Percentiles rank a stretch among this genome's conserved stretches.
These are phyloP conservation scores for Vaccinium corymbosum DNA, from an alignment of 148 eudicot species.

Conservation along the genomic window DNA sequence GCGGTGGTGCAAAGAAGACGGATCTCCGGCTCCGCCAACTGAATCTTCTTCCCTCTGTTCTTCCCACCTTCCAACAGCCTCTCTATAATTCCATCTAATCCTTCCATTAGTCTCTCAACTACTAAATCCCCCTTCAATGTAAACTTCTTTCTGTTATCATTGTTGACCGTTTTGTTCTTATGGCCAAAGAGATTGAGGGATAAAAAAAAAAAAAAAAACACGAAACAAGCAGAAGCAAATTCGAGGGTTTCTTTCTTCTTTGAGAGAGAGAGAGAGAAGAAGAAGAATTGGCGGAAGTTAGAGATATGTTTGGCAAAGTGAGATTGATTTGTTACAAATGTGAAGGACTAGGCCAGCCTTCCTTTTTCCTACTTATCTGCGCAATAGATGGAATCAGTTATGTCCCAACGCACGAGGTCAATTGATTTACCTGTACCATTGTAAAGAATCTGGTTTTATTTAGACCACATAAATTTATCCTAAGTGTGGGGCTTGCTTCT, in stretches of 20 bases:
- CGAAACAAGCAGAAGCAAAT: background rate
- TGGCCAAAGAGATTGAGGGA: background rate
- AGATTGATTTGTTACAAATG: background rate
- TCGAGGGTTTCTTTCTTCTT: background rate
- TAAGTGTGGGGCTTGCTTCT: no score
- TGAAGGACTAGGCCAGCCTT: background rate
- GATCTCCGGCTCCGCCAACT: background rate
- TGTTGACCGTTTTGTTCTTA: background rate
- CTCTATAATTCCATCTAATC: constrained; percentile 3
- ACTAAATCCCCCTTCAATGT: background rate
- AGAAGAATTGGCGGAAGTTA: constrained; percentile 17
- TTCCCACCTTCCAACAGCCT: constrained; percentile 10
- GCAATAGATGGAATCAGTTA: background rate
- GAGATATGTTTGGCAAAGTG: constrained; percentile 3
- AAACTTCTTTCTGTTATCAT: background rate
- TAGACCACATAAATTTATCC: background rate
- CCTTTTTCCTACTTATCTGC: background rate
- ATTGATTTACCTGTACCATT: background rate
- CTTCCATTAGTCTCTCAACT: background rate
- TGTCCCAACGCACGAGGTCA: background rate
- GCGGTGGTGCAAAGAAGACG: background rate
- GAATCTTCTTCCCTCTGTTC: constrained; percentile 6
- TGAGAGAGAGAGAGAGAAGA: constrained; percentile 13
- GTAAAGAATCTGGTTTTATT: background rate
- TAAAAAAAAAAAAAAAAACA: background rate